These are phyloP conservation scores for Scutellospora calospora DNA, from an alignment of 371 early-diverging fungal species.

Conservation along the genomic window DNA sequence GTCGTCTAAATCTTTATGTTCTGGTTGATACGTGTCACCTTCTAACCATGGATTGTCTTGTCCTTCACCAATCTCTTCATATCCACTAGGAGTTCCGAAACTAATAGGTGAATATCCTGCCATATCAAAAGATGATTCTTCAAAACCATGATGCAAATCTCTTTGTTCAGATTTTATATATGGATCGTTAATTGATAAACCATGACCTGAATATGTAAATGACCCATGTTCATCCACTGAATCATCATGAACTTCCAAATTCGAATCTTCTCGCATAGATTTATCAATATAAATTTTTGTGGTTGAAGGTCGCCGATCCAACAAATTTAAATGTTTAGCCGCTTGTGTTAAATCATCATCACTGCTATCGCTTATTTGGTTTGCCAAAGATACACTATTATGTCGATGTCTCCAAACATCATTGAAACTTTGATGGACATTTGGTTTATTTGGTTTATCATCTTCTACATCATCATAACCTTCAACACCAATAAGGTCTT, in stretches of 20 bases:
- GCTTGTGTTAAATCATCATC: constrained; percentile 27
- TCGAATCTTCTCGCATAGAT: too few relatives aligned
- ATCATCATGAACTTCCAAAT: not conserved
- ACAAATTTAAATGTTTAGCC: constrained; percentile 1
- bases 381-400: not conserved
- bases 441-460: not conserved
- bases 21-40: too few relatives aligned
- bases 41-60: constrained; percentile 42
- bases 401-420: constrained; percentile 29
- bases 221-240: not conserved
- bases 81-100: constrained; percentile 23
- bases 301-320: not conserved
- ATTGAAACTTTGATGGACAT: not conserved
- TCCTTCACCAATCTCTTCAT: constrained; percentile 42
- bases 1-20: too few relatives aligned
- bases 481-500: constrained; percentile 38
- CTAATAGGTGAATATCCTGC: not conserved
- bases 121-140: constrained; percentile 11
- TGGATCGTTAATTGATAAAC: not conserved
- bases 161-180: not conserved
- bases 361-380: not conserved
- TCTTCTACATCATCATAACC: not conserved
- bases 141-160: not conserved
- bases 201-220: not conserved
- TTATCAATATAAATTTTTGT: not conserved